phyloP scores from a whole-genome alignment of 768 basidiomycete species.

The Sarcodon aspratus region DNA sequence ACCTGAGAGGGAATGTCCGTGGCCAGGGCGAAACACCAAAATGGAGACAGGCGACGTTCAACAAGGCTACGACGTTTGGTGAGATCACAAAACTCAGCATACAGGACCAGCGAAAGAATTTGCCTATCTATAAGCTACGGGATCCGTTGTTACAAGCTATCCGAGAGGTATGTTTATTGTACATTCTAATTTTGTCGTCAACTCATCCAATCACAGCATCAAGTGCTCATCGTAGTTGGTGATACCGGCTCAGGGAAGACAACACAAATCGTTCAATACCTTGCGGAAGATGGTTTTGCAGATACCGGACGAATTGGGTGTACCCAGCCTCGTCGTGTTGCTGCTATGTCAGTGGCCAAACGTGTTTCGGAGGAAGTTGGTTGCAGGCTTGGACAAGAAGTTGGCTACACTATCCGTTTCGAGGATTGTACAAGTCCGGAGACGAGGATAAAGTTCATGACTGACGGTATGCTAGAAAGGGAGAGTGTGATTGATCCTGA shows the following conservation, averaged over 20 bases:
- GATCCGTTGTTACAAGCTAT: conserved; percentile 87
- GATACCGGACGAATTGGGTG: conserved; percentile 90
- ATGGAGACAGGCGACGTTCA: conserved; percentile 89
- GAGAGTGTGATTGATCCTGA: conserved; percentile 95
- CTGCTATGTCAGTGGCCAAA: conserved; percentile 98
- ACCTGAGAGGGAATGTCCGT: conserved; percentile 69
- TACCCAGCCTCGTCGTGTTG: conserved; percentile 98
- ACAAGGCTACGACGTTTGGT: conserved; percentile 93
- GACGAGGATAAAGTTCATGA: conserved; percentile 99
- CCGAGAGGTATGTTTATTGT: conserved; percentile 52
- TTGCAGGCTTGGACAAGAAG: conserved; percentile 93
- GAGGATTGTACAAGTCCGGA: conserved; percentile 99
- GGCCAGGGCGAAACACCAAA: conserved; percentile 80
- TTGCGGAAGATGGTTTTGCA: conserved; percentile 90
- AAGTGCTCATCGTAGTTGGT: conserved; percentile 95
- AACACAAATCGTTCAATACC: conserved; percentile 97
- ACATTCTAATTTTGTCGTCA: not conserved
- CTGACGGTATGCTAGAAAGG: conserved; percentile 97
- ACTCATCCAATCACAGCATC: conserved; percentile 46
- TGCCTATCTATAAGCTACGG: conserved; percentile 93
- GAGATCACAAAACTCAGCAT: conserved; percentile 86
- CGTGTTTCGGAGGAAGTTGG: conserved; percentile 98
- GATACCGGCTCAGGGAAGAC: conserved; percentile 99
- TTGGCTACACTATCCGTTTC: conserved; percentile 98
- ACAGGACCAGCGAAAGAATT: conserved; percentile 81